Evolutionary conservation across 495 filamentous ascomycete species (phyloP), one percentile per base, ranked within the genome.

Genomic region (Hypoxylon lienhwacheense): DNA sequence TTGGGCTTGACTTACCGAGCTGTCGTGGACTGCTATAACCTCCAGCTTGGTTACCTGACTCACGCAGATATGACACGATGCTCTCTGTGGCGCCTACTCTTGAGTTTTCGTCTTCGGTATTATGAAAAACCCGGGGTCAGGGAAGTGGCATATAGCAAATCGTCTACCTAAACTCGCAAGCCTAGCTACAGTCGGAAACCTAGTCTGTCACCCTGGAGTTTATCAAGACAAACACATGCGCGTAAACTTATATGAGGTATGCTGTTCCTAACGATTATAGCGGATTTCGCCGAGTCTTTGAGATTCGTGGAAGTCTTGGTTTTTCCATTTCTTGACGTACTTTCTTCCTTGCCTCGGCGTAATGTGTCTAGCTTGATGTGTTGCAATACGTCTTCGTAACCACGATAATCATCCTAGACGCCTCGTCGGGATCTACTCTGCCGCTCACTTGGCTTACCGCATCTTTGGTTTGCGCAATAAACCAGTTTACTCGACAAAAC

Each of bases 101-200:
- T 25, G 35, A 36, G 19, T 53, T 44, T 59, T 53, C 24, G 36
- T 47, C 35, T 33, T 14, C 42, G 29, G 17, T 29, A 42, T 32
- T 11, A 37, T 44, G 35, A 24, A 11, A n/a, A 17, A 20, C 35
- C n/a, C 37, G 7, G 10, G 14, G 7, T 43, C 7, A 28, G 43
- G 8, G 20, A 8, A 32, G 12, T 22, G 15, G 17, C 16, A 41
- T 47, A 39, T 25, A 19, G 31, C 41, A 53, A 51, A 36, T 19
- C 22, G 24, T 24, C 19, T 29, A 12, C 16, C 25, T 43, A 31
- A 37, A 31, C 35, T 36, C 34, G 7, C 42, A 47, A 53, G 19
- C 12, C 29, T 16, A 43, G 11, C 21, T 34, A 36, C 17, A 44
- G 29, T 47, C 35, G 37, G 35, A 43, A 47, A 36, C 43, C 32